Conservation (phyloP, 257 asterid species). For the Mentha longifolia region DNA sequence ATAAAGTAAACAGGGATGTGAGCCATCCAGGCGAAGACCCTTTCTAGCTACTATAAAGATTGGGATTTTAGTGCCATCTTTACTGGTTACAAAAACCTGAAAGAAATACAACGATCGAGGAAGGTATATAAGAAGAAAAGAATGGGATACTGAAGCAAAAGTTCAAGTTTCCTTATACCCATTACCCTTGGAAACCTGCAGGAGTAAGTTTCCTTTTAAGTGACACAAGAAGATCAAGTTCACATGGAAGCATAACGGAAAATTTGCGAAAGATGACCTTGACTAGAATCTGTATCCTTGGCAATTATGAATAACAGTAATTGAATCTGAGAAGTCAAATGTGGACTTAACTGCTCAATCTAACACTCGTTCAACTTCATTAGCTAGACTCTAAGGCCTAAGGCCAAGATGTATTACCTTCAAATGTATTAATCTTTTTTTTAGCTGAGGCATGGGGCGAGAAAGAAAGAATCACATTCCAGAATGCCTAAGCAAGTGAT, state of each 20-base stretch:
- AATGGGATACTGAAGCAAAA: background rate
- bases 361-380: too few species aligned
- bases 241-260: constrained; percentile 1
- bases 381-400: too few species aligned
- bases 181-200: constrained; percentile 20
- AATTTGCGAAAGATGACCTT: constrained; percentile 6
- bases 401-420: constrained; percentile 14
- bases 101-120: constrained; percentile 28
- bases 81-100: constrained; percentile 85
- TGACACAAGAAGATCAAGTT: background rate
- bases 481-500: constrained; percentile 10
- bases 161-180: constrained; percentile 9
- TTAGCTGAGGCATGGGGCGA: background rate
- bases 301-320: background rate
- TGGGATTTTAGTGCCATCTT: constrained; percentile 79
- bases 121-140: background rate
- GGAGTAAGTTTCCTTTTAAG: constrained; percentile 13
- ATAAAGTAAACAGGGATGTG: constrained; percentile 82
- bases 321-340: constrained; percentile 6
- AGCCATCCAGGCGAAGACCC: constrained; percentile 74
- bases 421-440: background rate
- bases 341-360: constrained; percentile 9
- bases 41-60: constrained; percentile 79
- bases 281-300: background rate
- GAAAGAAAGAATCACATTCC: background rate